phyloP scores from a whole-genome alignment of 2,329 filamentous ascomycete genomes.

The Phyllosticta citriasiana region DNA sequence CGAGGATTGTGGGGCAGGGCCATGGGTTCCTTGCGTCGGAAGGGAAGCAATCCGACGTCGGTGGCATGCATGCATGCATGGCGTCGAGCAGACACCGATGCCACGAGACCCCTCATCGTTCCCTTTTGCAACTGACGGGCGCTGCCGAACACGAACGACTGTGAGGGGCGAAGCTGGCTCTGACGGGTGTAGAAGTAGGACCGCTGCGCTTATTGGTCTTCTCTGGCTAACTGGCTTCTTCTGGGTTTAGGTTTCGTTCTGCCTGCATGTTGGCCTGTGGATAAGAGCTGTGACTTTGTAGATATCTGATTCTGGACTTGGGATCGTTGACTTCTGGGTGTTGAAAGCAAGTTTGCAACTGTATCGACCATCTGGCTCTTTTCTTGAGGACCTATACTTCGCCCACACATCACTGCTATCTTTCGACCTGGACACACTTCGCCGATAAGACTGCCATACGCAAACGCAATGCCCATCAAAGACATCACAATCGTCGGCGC shows the following conservation, averaged over 20 bases:
- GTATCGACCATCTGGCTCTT: too few relatives aligned
- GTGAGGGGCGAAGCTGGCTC: background rate
- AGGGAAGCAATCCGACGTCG: background rate
- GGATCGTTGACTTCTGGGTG: too few relatives aligned
- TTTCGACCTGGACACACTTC: background rate
- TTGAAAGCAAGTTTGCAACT: too few relatives aligned
- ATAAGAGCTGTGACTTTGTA: too few relatives aligned
- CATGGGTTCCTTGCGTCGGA: background rate
- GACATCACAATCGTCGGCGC: constrained; percentile 24
- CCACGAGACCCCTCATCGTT: background rate
- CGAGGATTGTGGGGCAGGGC: too few relatives aligned
- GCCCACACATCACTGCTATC: too few relatives aligned
- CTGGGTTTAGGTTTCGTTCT: too few relatives aligned
- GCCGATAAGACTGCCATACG: background rate
- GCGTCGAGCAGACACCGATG: background rate
- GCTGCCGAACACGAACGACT: background rate
- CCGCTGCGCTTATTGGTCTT: background rate
- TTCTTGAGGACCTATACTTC: too few relatives aligned
- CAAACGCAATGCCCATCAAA: background rate
- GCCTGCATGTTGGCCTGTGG: too few relatives aligned
- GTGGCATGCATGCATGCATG: background rate
- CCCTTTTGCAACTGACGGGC: background rate
- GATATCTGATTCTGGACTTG: too few relatives aligned
- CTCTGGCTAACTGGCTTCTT: background rate
- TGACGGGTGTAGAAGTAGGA: background rate